Evolutionary conservation across 1,284 basidiomycete species (phyloP).

Genomic region (Fomitiporia mediterranea): DNA sequence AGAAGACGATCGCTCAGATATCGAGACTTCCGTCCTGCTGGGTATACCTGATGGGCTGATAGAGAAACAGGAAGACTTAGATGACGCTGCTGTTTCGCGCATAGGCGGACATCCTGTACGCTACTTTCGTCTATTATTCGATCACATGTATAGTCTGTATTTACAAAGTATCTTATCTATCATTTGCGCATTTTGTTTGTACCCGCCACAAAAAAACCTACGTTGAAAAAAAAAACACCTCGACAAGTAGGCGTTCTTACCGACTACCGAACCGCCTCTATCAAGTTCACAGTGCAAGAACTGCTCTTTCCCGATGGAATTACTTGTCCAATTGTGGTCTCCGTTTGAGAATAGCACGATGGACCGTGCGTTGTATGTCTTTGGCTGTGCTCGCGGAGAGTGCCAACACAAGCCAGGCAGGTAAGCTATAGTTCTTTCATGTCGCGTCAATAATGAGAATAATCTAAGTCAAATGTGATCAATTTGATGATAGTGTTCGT

Average conservation of each 20-base stretch:
- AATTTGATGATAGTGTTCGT: constrained; percentile 48
- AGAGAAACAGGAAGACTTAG: constrained; percentile 48
- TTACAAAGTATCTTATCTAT: constrained; percentile 24
- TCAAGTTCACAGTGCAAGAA: constrained; percentile 54
- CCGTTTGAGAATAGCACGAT: constrained; percentile 77
- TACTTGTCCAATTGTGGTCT: constrained; percentile 81
- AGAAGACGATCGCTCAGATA: constrained; percentile 47
- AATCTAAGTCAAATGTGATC: constrained; percentile 12
- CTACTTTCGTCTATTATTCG: constrained; percentile 32
- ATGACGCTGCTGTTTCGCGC: constrained; percentile 75
- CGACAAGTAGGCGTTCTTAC: constrained; percentile 35
- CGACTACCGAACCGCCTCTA: constrained; percentile 28
- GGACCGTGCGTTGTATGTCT: constrained; percentile 77
- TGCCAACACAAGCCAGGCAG: constrained; percentile 73
- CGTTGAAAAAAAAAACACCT: no score
- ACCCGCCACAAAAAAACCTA: no score
- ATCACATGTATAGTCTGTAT: constrained; percentile 34
- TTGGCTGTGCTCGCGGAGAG: constrained; percentile 61
- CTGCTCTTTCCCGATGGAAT: constrained; percentile 68
- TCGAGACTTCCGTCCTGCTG: constrained; percentile 68
- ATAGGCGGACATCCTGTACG: constrained; percentile 84
- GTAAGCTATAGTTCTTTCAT: constrained; percentile 36
- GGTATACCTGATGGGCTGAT: constrained; percentile 73
- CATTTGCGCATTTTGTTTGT: no score
- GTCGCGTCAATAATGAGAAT: not conserved